phyloP scores from a whole-genome alignment of 495 filamentous ascomycete species.

The Aspergillus affinis region DNA sequence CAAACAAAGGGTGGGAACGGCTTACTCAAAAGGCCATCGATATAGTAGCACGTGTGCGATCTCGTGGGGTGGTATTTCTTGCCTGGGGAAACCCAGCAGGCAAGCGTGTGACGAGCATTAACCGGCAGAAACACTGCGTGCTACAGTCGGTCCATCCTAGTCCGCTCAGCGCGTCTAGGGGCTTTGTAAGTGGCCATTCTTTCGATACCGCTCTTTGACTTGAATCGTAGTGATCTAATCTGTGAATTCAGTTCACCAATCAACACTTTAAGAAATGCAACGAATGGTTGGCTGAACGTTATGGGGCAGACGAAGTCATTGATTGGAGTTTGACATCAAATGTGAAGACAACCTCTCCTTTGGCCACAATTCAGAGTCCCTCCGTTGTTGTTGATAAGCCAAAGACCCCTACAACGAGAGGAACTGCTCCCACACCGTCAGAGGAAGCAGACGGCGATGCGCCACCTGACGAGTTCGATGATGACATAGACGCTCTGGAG shows the following conservation, averaged over 20 bases:
- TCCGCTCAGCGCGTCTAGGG: constrained; percentile 74
- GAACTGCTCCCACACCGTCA: background rate
- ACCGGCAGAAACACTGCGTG: constrained; percentile 70
- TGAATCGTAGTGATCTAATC: background rate
- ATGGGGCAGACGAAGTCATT: constrained; percentile 76
- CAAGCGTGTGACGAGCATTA: constrained; percentile 68
- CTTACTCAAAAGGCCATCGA: constrained; percentile 92
- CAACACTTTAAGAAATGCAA: constrained; percentile 88
- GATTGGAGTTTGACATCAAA: constrained; percentile 73
- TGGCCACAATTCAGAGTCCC: constrained; percentile 14
- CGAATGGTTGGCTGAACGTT: constrained; percentile 76
- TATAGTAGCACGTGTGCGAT: constrained; percentile 70
- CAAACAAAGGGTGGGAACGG: constrained; percentile 82
- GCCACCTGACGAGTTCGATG: constrained; percentile 36
- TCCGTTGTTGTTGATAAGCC: constrained; percentile 16
- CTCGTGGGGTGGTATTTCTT: constrained; percentile 84
- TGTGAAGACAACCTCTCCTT: constrained; percentile 17
- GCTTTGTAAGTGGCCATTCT: constrained; percentile 59
- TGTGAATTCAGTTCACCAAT: constrained; percentile 64
- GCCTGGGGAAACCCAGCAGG: constrained; percentile 87
- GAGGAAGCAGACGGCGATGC: constrained; percentile 9
- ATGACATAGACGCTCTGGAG: constrained; percentile 43
- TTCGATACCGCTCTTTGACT: background rate
- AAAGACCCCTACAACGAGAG: constrained; percentile 6
- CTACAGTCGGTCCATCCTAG: constrained; percentile 87